phyloP scores from a whole-genome alignment of 1,139 yeast genomes.

The Citeromyces hawaiiensis region DNA sequence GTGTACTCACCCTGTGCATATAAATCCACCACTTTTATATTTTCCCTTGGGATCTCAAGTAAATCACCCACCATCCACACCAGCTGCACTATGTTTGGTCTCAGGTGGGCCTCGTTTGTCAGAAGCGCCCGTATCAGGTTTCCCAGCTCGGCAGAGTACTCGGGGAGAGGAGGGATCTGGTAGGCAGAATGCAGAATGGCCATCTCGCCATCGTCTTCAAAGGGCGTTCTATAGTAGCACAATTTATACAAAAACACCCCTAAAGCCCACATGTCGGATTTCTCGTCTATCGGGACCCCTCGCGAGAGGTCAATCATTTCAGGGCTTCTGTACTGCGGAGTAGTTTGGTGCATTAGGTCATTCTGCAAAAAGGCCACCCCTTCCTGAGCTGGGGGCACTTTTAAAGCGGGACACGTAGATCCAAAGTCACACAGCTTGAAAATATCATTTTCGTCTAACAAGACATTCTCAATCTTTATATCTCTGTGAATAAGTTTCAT shows the following conservation, averaged over 20 bases:
- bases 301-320: slow-evolving; percentile 88
- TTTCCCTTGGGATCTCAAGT: slow-evolving; percentile 23
- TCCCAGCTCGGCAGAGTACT: slow-evolving; percentile 35
- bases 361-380: slow-evolving; percentile 62
- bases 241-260: slow-evolving; percentile 85
- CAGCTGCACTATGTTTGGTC: slow-evolving; percentile 85
- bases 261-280: slow-evolving; percentile 93
- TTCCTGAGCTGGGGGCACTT: slow-evolving; percentile 50
- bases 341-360: slow-evolving; percentile 82
- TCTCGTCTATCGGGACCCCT: slow-evolving; percentile 85
- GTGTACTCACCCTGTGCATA: slow-evolving; percentile 16
- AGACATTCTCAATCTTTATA: slow-evolving; percentile 88
- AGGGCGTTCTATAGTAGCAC: slow-evolving; percentile 91
- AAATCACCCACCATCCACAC: slow-evolving; percentile 53
- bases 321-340: slow-evolving; percentile 95
- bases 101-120: slow-evolving; percentile 56
- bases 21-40: slow-evolving; percentile 12
- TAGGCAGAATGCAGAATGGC: slow-evolving; percentile 54
- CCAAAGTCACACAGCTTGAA: slow-evolving; percentile 93
- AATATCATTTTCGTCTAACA: slow-evolving; percentile 57
- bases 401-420: slow-evolving; percentile 61
- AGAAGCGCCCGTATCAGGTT: slow-evolving; percentile 49
- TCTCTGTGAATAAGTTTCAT: slow-evolving; percentile 76
- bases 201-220: slow-evolving; percentile 65
- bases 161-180: slow-evolving; percentile 36